Evolutionary conservation across 2,329 filamentous ascomycete genomes (phyloP), one percentile per base, ranked within the genome.

Genomic region (Sphaerulina musiva): DNA sequence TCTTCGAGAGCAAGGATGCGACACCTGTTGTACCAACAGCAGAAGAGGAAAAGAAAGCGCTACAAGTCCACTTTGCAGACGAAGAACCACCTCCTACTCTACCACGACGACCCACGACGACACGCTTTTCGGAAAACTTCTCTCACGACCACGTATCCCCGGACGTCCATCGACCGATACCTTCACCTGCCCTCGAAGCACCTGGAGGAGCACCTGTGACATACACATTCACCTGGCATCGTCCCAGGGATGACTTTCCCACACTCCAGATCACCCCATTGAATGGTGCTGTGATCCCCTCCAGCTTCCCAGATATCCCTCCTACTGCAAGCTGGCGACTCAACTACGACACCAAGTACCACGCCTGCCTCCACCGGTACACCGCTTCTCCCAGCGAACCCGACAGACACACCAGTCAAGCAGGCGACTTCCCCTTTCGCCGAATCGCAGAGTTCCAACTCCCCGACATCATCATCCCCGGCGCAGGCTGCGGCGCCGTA

Each of bases 281-380:
- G 14, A 36, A 40, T 8, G 44, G 44, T 23, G 32, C 36, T 11
- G 10, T 42, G 20, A 46, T 56, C 14, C 54, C 41, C 8, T 46
- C 54, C 9, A 39, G 26, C 14, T 26, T 36, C n/a, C 54, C 54
- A 8, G 49, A 45, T 4, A 47, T 53, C 6, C 54, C 54, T 8
- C 17, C 50, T 7, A 54, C 54, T n/a, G 41, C 46, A 14, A 52
- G 43, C 44, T 54, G 54, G 54, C 39, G 47, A 43, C 51, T 56
- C 2, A 50, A 53, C 36, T 56, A 56, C 31, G 51, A 53, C 11
- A 49, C 44, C 14, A 56, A 56, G n/a, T 56, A 56, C 29, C 44
- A 46, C 14, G 46, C 50, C 8, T 20, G 29, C 9, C 46, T 56
- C 12, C 54, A 56, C 38, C 54, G 54, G 6, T 54, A 50, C 11